Conservation (phyloP, 371 early-diverging fungal genomes). For the Mortierella polycephala region DNA sequence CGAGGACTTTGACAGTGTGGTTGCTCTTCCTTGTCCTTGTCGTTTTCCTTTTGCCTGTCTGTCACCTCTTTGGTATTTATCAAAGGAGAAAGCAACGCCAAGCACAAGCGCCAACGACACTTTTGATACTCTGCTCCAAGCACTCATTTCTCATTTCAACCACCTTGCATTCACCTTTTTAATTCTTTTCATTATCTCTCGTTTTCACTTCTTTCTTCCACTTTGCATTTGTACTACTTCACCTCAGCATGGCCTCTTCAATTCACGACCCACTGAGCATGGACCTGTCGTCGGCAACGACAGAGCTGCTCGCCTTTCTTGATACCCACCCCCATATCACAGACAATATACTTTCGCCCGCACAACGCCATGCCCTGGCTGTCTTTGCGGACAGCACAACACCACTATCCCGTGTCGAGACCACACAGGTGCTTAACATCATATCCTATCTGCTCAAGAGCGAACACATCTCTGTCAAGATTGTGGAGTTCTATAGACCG, state of each 20-base stretch:
- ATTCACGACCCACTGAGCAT: slow-evolving; percentile 51
- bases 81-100: too few relatives aligned
- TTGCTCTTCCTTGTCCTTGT: too few relatives aligned
- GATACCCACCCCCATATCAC: slow-evolving; percentile 39
- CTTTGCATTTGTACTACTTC: not conserved
- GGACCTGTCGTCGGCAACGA: slow-evolving; percentile 46
- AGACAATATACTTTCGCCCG: slow-evolving; percentile 18
- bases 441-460: slow-evolving; percentile 45
- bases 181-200: not conserved
- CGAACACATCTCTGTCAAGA: slow-evolving; percentile 35
- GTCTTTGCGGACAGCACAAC: slow-evolving; percentile 27
- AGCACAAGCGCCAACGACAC: too few relatives aligned
- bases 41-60: too few relatives aligned
- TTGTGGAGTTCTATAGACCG: slow-evolving; percentile 76
- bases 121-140: too few relatives aligned
- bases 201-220: not conserved
- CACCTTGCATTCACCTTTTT: not conserved
- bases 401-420: slow-evolving; percentile 19
- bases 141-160: too few relatives aligned
- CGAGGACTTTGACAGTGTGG: too few relatives aligned
- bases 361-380: slow-evolving; percentile 29
- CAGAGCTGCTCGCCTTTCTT: slow-evolving; percentile 45
- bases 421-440: slow-evolving; percentile 29
- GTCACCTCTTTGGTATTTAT: too few relatives aligned
- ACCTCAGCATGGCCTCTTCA: slow-evolving; percentile 33